Evolutionary conservation across 192 early-diverging fungal genomes (phyloP), one percentile per base, ranked within the genome.

Genomic region (Spinellus fusiger): DNA sequence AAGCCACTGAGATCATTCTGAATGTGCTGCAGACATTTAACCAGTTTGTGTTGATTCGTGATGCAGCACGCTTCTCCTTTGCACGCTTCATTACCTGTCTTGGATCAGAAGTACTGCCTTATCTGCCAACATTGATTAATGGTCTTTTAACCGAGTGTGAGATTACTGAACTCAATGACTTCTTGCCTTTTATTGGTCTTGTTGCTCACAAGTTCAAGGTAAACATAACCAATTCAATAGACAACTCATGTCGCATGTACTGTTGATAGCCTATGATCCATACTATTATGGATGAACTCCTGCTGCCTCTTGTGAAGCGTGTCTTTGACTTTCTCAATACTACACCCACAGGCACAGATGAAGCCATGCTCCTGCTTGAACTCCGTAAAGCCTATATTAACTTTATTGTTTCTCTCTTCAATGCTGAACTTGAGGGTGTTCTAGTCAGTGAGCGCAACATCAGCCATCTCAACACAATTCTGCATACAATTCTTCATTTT

Each of bases 151-250:
- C 80, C 20, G 87, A 86, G 46, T 88, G 89, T 61, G 77, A 84
- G 3, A 77, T 91, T 10, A 79, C 85, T 47, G 93, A 96, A 73
- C 70, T 94, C 23, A 71, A 86, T 18, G 93, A 95, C 66, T 85
- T 95, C 58, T 74, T 96, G 55, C 89, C 88, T 8, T 93, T 95
- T 65, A 80, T 96, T 52, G 84, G 83, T 13, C 77, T 87, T 52
- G 75, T 93, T 51, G 85, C 89, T n/a, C 87, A 92, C 77, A 95
- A 95, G 73, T 96, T 92, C 77, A 93, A 94, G 79, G 85, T 87
- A 51, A 65, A 52, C 8, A 68, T 66, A 13, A 65, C 77, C 27
- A 59, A 64, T 31, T 28, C 46, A 33, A 49, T 64, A 23, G 2
- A 38, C 6, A 38, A 18, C 29, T 49, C 22, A 77, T 4, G 18